Evolutionary conservation across 345 rosid species (phyloP), one percentile per base, ranked within the genome.

Genomic region (Populus pruinosa): DNA sequence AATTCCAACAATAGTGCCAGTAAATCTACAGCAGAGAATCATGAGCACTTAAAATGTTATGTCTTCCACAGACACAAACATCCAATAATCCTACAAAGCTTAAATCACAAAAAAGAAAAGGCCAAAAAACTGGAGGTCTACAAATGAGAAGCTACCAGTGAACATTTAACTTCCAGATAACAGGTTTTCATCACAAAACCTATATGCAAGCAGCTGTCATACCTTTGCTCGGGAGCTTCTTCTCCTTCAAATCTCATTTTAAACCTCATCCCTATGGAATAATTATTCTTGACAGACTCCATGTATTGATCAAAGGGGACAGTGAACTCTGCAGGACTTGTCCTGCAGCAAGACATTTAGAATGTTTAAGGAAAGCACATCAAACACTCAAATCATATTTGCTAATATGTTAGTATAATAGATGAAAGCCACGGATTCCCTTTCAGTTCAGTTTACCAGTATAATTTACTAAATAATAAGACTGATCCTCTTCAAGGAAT

Each of bases 181-280:
- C 16, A 36, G 25, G 38, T 23, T 31, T 70, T 13, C 71, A 64
- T 33, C 50, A 35, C 18, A 67, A 47, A 47, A 36, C 65, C 70
- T 35, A 0, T 6, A 25, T 38, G 39, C 67, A 63, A 61, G 69
- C 9, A 35, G 39, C 2, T 36, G 44, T 21, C 23, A 44, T 70
- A 89, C 92, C 90, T 87, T 76, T 88, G 90, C 56, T 87, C 92
- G 6, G 90, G 86, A 79, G 85, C 85, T 82, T 87, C 92, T 78
- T 83, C 87, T 65, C 88, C 89, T 74, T 88, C 91, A 77, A 88
- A 88, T 75, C 83, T 85, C 91, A 88, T 88, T 75, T 85, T 88
- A 78, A 88, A 88, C 73, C 91, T 87, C 91, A 85, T 85, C 36
- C 91, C 91, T n/a, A 88, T 82, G 23, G 88, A 75, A 72, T 78